These are phyloP conservation scores for Bauhinia variegata DNA, from an alignment of 306 rosid genomes.

Conservation along the genomic window DNA sequence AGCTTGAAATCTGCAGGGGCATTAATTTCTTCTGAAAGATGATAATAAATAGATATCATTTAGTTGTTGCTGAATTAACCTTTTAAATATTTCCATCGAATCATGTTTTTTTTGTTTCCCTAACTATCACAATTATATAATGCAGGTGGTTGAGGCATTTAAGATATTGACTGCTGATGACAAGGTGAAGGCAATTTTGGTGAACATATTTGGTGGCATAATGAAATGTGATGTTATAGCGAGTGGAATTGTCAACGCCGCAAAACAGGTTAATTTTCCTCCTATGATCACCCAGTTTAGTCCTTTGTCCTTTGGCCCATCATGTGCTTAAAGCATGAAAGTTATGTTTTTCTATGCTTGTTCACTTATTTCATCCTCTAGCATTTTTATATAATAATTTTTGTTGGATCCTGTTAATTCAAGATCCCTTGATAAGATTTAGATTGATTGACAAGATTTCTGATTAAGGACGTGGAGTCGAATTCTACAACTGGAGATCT, in stretches of 20 bases:
- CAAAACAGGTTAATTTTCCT: slow-evolving; percentile 64
- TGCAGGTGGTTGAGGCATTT: slow-evolving; percentile 94
- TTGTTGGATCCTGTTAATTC: slow-evolving; percentile 8
- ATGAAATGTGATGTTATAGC: slow-evolving; percentile 99
- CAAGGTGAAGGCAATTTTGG: slow-evolving; percentile 96
- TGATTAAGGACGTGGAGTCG: too few relatives aligned
- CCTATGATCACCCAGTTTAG: not conserved
- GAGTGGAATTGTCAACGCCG: slow-evolving; percentile 97
- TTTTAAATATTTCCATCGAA: not conserved
- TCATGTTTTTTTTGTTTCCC: slow-evolving; percentile 22
- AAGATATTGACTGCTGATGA: slow-evolving; percentile 96
- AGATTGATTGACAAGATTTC: too few relatives aligned
- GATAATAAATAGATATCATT: not conserved
- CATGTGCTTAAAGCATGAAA: slow-evolving; percentile 13
- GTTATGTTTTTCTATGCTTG: not conserved
- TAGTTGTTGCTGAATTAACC: slow-evolving; percentile 13
- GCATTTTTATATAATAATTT: slow-evolving; percentile 9
- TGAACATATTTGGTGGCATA: slow-evolving; percentile 96
- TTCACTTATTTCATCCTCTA: not conserved
- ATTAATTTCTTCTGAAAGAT: slow-evolving; percentile 12
- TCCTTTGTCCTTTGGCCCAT: slow-evolving; percentile 14
- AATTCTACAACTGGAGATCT: too few relatives aligned
- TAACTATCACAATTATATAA: slow-evolving; percentile 32
- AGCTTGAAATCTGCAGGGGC: slow-evolving; percentile 17
- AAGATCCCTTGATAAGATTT: slow-evolving; percentile 12